phyloP scores from a whole-genome alignment of 148 eudicot species.

The Cornus controversa region DNA sequence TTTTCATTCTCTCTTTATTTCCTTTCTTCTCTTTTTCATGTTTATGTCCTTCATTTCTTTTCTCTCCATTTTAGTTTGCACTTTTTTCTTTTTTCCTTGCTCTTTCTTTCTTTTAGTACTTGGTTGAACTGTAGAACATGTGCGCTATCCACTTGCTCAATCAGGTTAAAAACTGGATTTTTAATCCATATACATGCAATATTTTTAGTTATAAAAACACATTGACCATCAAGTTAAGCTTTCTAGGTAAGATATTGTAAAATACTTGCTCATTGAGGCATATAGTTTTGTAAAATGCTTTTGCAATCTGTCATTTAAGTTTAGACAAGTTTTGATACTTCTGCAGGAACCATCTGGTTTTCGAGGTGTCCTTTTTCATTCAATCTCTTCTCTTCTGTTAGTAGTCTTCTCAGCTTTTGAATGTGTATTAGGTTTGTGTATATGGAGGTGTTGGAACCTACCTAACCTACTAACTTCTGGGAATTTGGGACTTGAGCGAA shows the following conservation, averaged over 20 bases:
- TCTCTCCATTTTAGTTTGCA: not conserved
- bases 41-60: not conserved
- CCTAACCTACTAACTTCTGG: no score
- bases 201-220: no score
- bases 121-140: not conserved
- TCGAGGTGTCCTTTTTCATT: no score
- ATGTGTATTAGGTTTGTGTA: no score
- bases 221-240: not conserved
- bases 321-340: not conserved
- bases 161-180: not conserved
- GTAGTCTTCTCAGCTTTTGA: no score
- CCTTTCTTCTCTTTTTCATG: not conserved
- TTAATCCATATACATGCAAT: not conserved
- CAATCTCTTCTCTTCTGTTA: not conserved
- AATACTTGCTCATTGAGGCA: not conserved
- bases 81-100: not conserved
- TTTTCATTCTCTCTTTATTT: not conserved
- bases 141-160: not conserved
- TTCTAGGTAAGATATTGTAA: not conserved
- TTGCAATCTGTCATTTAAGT: not conserved
- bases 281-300: not conserved
- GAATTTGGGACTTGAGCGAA: no score
- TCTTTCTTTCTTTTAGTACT: not conserved
- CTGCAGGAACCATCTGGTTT: not conserved
- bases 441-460: no score